These are phyloP conservation scores for Myochromella boudieri DNA, from an alignment of 768 basidiomycete genomes.

Conservation along the genomic window DNA sequence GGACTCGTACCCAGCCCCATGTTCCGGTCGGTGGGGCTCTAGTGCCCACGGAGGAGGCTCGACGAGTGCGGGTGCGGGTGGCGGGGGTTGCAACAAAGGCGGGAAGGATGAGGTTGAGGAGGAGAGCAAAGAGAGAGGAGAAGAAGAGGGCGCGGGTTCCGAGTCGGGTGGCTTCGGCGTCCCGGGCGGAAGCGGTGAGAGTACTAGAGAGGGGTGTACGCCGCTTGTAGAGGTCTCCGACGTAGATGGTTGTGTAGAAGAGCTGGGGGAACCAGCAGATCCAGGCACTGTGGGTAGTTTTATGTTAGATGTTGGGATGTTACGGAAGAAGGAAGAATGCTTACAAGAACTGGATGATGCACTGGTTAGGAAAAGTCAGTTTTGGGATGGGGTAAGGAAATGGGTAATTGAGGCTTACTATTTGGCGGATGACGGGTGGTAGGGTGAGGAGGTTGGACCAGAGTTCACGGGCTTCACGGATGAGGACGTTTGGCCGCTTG, in stretches of 20 bases:
- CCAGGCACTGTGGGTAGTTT: slow-evolving; percentile 54
- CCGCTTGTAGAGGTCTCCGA: slow-evolving; percentile 82
- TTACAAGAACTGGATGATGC: slow-evolving; percentile 79
- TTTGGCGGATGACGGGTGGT: slow-evolving; percentile 74
- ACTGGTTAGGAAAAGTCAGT: slow-evolving; percentile 39
- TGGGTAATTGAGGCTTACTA: slow-evolving; percentile 51
- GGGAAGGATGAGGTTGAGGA: slow-evolving; percentile 70
- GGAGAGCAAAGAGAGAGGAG: slow-evolving; percentile 67
- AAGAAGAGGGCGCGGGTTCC: slow-evolving; percentile 85
- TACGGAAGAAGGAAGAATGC: slow-evolving; percentile 20
- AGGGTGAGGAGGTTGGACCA: slow-evolving; percentile 69
- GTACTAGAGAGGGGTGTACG: slow-evolving; percentile 27
- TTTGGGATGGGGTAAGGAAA: background rate
- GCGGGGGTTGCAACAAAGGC: slow-evolving; percentile 43
- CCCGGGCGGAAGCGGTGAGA: slow-evolving; percentile 31
- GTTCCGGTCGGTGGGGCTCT: background rate
- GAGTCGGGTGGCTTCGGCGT: slow-evolving; percentile 74
- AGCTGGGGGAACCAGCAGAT: slow-evolving; percentile 92
- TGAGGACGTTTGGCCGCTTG: slow-evolving; percentile 31
- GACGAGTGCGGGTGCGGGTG: too few relatives aligned
- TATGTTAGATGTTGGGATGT: background rate
- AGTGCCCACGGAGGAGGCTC: too few relatives aligned
- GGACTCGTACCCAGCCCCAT: slow-evolving; percentile 26
- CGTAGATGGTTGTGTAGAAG: slow-evolving; percentile 85
- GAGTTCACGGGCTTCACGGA: slow-evolving; percentile 58